Evolutionary conservation across 352 stramenopile genomes (phyloP), one percentile per base, ranked within the genome.

Genomic region (Aphanomyces stellatus): DNA sequence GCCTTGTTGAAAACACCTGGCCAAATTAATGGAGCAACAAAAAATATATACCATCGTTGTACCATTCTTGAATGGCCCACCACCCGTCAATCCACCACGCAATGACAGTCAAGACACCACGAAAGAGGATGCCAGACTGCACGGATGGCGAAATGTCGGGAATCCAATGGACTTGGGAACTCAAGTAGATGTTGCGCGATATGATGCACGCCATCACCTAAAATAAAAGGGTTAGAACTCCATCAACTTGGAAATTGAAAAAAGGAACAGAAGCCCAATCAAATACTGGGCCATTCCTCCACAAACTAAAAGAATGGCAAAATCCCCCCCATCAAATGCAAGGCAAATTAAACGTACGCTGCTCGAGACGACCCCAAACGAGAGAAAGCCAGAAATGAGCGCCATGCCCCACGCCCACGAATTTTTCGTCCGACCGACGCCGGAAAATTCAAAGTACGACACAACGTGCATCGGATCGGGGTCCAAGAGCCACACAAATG

Each of bases 191-290:
- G 19, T 64, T 64, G 10, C 37, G 24, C 17, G 55, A 64, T 3
- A 64, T 64, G 2, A 64, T 64, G 2, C 55, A 64, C 28, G 55
- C 55, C 55, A 64, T 64, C 25, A 64, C 33, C 55, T 64, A 64
- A 4, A 28, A 48, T 11, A 34, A n/a, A n/a, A n/a, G n/a, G n/a
- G n/a, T n/a, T n/a, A n/a, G n/a, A n/a, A n/a, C n/a, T n/a, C n/a
- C n/a, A n/a, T n/a, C n/a, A n/a, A n/a, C n/a, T n/a, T n/a, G n/a
- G n/a, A n/a, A n/a, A n/a, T n/a, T n/a, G n/a, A n/a, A n/a, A n/a
- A n/a, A n/a, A n/a, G n/a, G n/a, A n/a, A n/a, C n/a, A n/a, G n/a
- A n/a, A n/a, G n/a, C n/a, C n/a, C n/a, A n/a, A n/a, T n/a, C n/a
- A n/a, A n/a, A n/a, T n/a, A n/a, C n/a, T n/a, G n/a, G n/a, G n/a